Conservation (phyloP, 2,329 filamentous ascomycete genomes). For the Exophiala lecanii-corni region DNA sequence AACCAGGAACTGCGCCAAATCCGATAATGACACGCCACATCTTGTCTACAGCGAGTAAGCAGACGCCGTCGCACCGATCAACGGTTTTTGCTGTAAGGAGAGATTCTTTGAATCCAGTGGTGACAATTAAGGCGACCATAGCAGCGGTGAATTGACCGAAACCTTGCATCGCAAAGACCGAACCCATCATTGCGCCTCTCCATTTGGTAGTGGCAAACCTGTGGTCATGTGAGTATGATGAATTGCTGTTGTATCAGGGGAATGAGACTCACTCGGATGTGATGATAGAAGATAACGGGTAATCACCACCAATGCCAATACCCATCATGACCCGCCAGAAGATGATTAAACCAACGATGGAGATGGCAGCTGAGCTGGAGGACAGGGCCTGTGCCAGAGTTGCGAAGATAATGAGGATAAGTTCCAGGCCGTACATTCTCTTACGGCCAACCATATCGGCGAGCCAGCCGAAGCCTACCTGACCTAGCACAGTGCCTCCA, state of each 20-base stretch:
- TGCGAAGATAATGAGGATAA: conserved; percentile 75
- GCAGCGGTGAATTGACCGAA: conserved; percentile 73
- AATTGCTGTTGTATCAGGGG: neutral
- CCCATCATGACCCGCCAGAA: conserved; percentile 82
- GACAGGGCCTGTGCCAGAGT: conserved; percentile 68
- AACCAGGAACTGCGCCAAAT: conserved; percentile 74
- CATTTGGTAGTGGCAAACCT: conserved; percentile 77
- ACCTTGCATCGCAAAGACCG: conserved; percentile 84
- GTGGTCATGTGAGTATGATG: neutral
- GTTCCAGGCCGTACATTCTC: conserved; percentile 77
- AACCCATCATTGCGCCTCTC: conserved; percentile 81
- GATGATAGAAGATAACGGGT: conserved; percentile 76
- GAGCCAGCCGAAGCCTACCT: conserved; percentile 72
- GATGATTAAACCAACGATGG: conserved; percentile 54
- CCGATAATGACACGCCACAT: conserved; percentile 82
- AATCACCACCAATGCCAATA: conserved; percentile 75
- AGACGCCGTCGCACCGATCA: conserved; percentile 57
- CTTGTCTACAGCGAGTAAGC: conserved; percentile 71
- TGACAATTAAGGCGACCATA: conserved; percentile 70
- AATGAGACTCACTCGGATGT: conserved; percentile 60
- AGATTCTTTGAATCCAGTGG: conserved; percentile 64
- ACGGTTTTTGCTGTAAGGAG: conserved; percentile 50
- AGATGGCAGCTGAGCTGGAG: conserved; percentile 58
- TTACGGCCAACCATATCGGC: conserved; percentile 75
- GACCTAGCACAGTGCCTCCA: conserved; percentile 76